Percentiles rank a stretch among this genome's conserved stretches.
Conservation (phyloP, 2,329 filamentous ascomycete genomes). For the Botrytis porri region DNA sequence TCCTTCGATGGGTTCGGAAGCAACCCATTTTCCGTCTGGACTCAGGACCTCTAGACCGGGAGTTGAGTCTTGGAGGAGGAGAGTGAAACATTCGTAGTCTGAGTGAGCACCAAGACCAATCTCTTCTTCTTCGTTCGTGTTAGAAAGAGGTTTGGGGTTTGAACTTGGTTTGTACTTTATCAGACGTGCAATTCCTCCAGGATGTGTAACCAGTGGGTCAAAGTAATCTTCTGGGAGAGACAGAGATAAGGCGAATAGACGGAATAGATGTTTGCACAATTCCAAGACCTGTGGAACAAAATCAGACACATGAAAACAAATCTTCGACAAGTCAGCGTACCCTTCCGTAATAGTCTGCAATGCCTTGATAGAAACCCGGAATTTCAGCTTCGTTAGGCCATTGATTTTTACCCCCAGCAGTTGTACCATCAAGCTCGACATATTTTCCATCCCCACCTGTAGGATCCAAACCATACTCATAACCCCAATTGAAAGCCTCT, state of each 20-base stretch:
- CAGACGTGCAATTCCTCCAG: slow-evolving; percentile 45
- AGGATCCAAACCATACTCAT: slow-evolving; percentile 36
- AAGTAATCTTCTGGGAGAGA: slow-evolving; percentile 44
- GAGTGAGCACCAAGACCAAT: slow-evolving; percentile 48
- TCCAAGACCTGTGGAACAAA: slow-evolving; percentile 29
- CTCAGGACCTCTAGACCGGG: slow-evolving; percentile 53
- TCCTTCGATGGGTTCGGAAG: slow-evolving; percentile 44
- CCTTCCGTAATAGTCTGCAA: slow-evolving; percentile 34
- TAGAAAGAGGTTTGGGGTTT: slow-evolving; percentile 31
- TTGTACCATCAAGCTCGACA: slow-evolving; percentile 35
- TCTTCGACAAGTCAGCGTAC: slow-evolving; percentile 18
- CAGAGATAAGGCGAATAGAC: slow-evolving; percentile 42
- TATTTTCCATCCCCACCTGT: slow-evolving; percentile 37
- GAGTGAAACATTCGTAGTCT: slow-evolving; percentile 55
- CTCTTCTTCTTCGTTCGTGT: slow-evolving; percentile 34
- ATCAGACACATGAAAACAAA: neutral
- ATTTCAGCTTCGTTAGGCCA: slow-evolving; percentile 35
- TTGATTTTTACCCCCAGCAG: slow-evolving; percentile 30
- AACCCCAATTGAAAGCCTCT: slow-evolving; percentile 41
- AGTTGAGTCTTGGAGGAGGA: slow-evolving; percentile 51
- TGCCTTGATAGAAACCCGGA: slow-evolving; percentile 35
- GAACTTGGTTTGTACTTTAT: slow-evolving; percentile 50
- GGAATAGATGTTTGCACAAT: slow-evolving; percentile 41
- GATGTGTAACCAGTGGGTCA: slow-evolving; percentile 43
- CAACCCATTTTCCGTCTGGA: slow-evolving; percentile 45